Percentiles rank a stretch among this genome's conserved stretches.
These are phyloP conservation scores for Olyra latifolia DNA, from an alignment of 176 grass and related monocot species.

Conservation along the genomic window DNA sequence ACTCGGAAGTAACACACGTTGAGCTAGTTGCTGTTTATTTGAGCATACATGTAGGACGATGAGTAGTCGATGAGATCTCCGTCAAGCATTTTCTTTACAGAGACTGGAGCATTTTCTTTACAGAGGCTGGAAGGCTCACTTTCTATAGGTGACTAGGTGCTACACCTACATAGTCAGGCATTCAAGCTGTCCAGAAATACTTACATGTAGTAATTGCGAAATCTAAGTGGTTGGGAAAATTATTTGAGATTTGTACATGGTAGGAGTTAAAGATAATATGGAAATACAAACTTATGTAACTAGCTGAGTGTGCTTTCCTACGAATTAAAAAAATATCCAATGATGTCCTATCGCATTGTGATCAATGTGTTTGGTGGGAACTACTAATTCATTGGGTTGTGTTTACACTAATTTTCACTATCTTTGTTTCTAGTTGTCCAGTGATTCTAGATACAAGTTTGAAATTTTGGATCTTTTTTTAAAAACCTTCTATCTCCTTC, in stretches of 20 bases:
- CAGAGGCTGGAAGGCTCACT: not conserved
- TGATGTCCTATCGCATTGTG: no score
- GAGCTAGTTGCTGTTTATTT: not conserved
- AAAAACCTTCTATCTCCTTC: no score
- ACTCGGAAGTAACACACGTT: not conserved
- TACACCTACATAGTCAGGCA: not conserved
- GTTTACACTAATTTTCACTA: no score
- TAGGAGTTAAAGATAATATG: not conserved
- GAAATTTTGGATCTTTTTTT: no score
- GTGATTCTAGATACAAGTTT: no score
- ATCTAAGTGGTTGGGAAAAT: not conserved
- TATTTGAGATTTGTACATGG: not conserved
- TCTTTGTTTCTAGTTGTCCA: no score
- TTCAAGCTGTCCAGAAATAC: not conserved
- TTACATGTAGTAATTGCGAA: not conserved
- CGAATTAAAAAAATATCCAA: no score
- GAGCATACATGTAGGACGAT: not conserved
- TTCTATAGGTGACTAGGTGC: not conserved
- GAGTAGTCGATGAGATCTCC: not conserved
- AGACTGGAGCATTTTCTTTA: not conserved
- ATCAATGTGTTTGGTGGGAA: no score
- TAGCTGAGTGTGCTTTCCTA: no score
- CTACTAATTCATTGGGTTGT: no score
- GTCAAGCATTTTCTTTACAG: not conserved
- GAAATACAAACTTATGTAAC: not conserved